phyloP scores from a whole-genome alignment of 768 basidiomycete species.

The Mycena belliarum region DNA sequence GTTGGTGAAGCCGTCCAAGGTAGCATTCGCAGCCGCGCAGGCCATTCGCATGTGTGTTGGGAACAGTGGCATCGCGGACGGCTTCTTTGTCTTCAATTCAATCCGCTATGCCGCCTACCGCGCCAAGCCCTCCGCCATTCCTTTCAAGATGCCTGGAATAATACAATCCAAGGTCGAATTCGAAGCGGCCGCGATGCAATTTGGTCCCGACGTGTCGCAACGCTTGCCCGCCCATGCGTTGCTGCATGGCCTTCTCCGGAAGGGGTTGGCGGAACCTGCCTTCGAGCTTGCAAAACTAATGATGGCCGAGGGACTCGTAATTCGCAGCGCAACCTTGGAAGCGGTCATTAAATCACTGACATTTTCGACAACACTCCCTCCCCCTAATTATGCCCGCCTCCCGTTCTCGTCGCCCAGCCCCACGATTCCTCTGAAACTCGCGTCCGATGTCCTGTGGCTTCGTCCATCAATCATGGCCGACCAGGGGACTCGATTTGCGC shows the following conservation, averaged over 20 bases:
- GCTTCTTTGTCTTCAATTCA: constrained; percentile 60
- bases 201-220: constrained; percentile 53
- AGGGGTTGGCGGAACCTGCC: constrained; percentile 49
- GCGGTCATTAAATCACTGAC: constrained; percentile 35
- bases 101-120: constrained; percentile 43
- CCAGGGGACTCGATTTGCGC: constrained; percentile 47
- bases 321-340: constrained; percentile 54
- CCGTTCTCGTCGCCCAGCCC: constrained; percentile 17
- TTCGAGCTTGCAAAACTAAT: constrained; percentile 49
- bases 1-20: constrained; percentile 16
- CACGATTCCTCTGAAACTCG: constrained; percentile 16
- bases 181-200: constrained; percentile 42
- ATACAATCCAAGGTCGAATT: constrained; percentile 27
- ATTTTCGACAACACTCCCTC: constrained; percentile 16
- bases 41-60: constrained; percentile 51
- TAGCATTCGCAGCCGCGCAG: constrained; percentile 41
- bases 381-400: constrained; percentile 7
- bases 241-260: constrained; percentile 63
- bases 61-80: constrained; percentile 48
- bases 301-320: constrained; percentile 51
- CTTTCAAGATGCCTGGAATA: constrained; percentile 20
- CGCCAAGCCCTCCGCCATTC: constrained; percentile 18
- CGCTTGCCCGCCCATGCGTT: constrained; percentile 64
- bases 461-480: constrained; percentile 37
- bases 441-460: constrained; percentile 31